A percentile compares a stretch with the other conserved stretches of the same genome.
Evolutionary conservation across 805 yeast species (phyloP).

Genomic region (Ogataea trehaloabstinens): DNA sequence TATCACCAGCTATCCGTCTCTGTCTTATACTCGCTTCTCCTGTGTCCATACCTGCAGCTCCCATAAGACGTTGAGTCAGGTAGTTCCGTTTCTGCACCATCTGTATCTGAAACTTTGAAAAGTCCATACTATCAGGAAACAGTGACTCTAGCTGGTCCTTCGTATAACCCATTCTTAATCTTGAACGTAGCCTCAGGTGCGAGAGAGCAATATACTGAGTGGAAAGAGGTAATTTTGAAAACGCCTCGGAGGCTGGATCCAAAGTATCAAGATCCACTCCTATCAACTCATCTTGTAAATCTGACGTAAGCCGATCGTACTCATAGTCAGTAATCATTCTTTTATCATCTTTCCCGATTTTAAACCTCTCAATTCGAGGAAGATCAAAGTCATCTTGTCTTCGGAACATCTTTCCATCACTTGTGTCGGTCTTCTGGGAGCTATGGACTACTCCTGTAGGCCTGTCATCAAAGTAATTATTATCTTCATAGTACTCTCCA

Average conservation of each 20-base stretch:
- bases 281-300: conserved; percentile 59
- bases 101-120: conserved; percentile 87
- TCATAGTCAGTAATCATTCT: conserved; percentile 77
- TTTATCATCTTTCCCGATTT: conserved; percentile 55
- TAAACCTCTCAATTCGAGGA: conserved; percentile 60
- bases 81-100: conserved; percentile 91
- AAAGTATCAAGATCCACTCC: conserved; percentile 68
- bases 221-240: conserved; percentile 70
- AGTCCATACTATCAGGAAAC: conserved; percentile 85
- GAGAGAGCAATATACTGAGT: conserved; percentile 88
- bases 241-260: conserved; percentile 82
- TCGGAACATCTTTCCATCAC: conserved; percentile 36
- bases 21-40: conserved; percentile 36
- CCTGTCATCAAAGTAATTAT: conserved; percentile 21
- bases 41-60: conserved; percentile 74
- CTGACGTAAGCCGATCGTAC: conserved; percentile 55
- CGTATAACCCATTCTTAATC: conserved; percentile 93
- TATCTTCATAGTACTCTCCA: conserved; percentile 37
- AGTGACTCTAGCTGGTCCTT: conserved; percentile 81
- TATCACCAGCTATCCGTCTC: conserved; percentile 79
- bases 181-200: conserved; percentile 74
- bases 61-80: conserved; percentile 84
- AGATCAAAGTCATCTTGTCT: conserved; percentile 81
- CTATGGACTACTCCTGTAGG: conserved; percentile 8
- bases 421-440: conserved; percentile 3